These are phyloP conservation scores for Zygotorulaspora sp. DNA, from an alignment of 805 yeast genomes.

Conservation along the genomic window DNA sequence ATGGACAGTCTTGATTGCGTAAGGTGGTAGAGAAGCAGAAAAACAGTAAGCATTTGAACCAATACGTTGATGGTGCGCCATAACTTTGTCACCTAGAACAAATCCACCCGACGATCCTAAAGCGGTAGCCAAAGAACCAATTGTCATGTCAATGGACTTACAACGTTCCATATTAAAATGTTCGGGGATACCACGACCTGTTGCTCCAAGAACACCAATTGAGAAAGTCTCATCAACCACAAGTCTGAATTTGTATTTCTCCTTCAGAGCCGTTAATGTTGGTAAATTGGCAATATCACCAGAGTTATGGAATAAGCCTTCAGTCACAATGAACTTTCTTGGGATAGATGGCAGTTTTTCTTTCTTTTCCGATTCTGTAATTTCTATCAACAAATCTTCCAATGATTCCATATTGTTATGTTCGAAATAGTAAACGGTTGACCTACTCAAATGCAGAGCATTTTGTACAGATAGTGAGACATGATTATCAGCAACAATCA, in stretches of 20 bases:
- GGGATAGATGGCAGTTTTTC: slow-evolving; percentile 63
- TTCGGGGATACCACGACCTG: slow-evolving; percentile 85
- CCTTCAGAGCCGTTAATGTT: slow-evolving; percentile 65
- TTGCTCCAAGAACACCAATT: slow-evolving; percentile 76
- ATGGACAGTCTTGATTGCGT: slow-evolving; percentile 65
- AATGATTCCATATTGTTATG: slow-evolving; percentile 87
- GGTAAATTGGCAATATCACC: slow-evolving; percentile 78
- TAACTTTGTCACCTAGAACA: slow-evolving; percentile 77
- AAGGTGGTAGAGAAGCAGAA: slow-evolving; percentile 93
- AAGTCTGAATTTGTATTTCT: slow-evolving; percentile 77
- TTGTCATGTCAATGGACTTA: slow-evolving; percentile 70
- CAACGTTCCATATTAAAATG: slow-evolving; percentile 60
- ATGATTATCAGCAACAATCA: slow-evolving; percentile 80
- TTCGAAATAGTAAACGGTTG: slow-evolving; percentile 65
- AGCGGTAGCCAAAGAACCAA: slow-evolving; percentile 79
- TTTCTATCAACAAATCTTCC: slow-evolving; percentile 59
- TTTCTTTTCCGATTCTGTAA: slow-evolving; percentile 54
- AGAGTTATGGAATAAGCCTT: slow-evolving; percentile 74
- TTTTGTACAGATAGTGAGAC: slow-evolving; percentile 76
- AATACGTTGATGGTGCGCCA: slow-evolving; percentile 90
- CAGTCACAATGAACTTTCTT: slow-evolving; percentile 86
- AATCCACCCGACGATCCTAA: slow-evolving; percentile 90
- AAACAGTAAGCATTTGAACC: slow-evolving; percentile 87
- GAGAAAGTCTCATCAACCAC: slow-evolving; percentile 85
- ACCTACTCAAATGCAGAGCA: slow-evolving; percentile 81